phyloP scores from a whole-genome alignment of 306 rosid species.

The Lablab purpureus region DNA sequence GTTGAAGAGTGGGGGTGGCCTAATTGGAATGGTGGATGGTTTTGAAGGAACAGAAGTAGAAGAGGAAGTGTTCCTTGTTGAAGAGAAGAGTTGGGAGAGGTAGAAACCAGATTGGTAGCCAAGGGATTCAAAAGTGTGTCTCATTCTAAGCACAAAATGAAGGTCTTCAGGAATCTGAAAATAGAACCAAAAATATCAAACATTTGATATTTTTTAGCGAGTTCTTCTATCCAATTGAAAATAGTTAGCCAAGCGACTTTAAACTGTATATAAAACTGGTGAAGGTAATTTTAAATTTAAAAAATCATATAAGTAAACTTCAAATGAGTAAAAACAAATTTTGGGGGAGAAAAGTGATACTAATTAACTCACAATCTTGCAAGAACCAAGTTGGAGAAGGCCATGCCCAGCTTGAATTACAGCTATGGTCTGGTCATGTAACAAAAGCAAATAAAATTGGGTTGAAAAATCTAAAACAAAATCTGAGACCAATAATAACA shows the following conservation, averaged over 20 bases:
- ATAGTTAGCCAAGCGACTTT: neutral
- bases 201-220: neutral
- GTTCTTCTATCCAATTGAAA: neutral
- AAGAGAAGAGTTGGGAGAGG: conserved; percentile 93
- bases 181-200: conserved; percentile 36
- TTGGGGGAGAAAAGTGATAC: neutral
- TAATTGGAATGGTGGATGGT: conserved; percentile 72
- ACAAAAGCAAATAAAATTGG: conserved; percentile 28
- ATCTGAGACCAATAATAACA: conserved; percentile 23
- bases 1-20: conserved; percentile 82
- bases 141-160: conserved; percentile 97
- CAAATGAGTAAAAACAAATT: neutral
- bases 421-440: conserved; percentile 84
- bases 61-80: conserved; percentile 76
- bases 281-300: neutral
- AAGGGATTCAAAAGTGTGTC: conserved; percentile 97
- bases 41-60: conserved; percentile 72
- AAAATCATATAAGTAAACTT: neutral
- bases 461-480: conserved; percentile 28
- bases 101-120: conserved; percentile 96
- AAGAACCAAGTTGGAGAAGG: conserved; percentile 97
- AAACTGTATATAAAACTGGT: neutral
- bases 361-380: conserved; percentile 88
- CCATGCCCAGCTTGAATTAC: conserved; percentile 99
- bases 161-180: conserved; percentile 95